These are phyloP conservation scores for Neofusicoccum laricinum DNA, from an alignment of 2,329 filamentous ascomycete species.

Conservation along the genomic window DNA sequence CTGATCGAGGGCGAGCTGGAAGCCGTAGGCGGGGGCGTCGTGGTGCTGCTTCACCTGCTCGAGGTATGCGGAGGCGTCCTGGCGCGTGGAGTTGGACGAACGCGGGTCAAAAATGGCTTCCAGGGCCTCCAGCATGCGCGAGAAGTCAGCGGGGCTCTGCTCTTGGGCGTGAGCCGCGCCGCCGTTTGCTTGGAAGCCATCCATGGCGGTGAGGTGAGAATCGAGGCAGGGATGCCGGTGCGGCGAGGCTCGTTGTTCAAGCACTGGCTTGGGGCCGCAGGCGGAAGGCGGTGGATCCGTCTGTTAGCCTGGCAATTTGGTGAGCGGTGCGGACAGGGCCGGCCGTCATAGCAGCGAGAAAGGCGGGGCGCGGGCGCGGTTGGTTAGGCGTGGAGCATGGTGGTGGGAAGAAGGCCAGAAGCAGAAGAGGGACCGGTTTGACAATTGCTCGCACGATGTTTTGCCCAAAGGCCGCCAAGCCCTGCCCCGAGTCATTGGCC, in stretches of 20 bases:
- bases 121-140: conserved; percentile 77
- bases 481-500: neutral
- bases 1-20: conserved; percentile 72
- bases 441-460: conserved; percentile 10
- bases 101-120: conserved; percentile 81
- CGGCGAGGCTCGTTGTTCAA: neutral
- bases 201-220: conserved; percentile 4
- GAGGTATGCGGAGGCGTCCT: conserved; percentile 80
- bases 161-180: conserved; percentile 17
- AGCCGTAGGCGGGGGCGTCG: conserved; percentile 82
- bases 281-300: conserved; percentile 5
- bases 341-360: conserved; percentile 14
- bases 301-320: neutral
- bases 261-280: neutral
- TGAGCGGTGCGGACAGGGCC: neutral
- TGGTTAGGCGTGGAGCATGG: neutral
- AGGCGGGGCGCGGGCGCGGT: neutral
- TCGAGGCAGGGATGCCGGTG: neutral
- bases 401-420: neutral
- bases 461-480: neutral
- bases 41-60: conserved; percentile 77
- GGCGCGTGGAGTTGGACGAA: conserved; percentile 76
- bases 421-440: neutral
- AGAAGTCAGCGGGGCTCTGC: conserved; percentile 40
- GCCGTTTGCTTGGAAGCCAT: conserved; percentile 20